Evolutionary conservation across 1,284 basidiomycete species (phyloP), one percentile per base, ranked within the genome.

Genomic region (Anthracocystis setariae): DNA sequence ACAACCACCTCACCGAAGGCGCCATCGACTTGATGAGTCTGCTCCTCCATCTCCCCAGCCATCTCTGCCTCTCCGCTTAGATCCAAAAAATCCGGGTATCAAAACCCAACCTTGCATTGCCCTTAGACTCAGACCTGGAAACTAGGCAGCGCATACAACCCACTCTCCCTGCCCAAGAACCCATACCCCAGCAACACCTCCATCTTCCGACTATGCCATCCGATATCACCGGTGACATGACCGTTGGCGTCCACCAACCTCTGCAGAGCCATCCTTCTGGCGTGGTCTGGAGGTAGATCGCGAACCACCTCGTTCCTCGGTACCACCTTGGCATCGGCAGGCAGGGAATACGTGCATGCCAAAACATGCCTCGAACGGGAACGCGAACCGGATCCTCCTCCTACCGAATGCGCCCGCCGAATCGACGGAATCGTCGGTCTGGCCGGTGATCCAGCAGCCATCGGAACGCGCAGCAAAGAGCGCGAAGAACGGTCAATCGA

Each of bases 151-250:
- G 81, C 94, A 74, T 95, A 96, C 65, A 95, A 84, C 5, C 94
- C 94, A 73, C 92, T 92, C 83, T 96, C 94, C 15, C 92, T 87
- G 3, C 93, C 94, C 35, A 95, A 85, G 88, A 97, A 90, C 13
- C 94, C 94, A 78, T 91, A 87, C 3, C 94, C 94, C 74, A 91
- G 89, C 59, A 97, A 83, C 53, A 96, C 92, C 88, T 98, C 94
- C 93, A 97, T 94, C 86, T 98, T 98, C 51, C 93, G 86, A 33
- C 91, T 89, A 84, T 97, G 93, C 94, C 95, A 98, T 0, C 95
- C 95, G 2, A 94, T 88, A 5, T 90, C 91, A 77, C 91, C 92
- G 76, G 87, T 90, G 3, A 96, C 94, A 76, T 93, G 92, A 1
- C 93, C 93, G 73, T 92, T 92, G 12, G 90, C 89, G 68, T 90